Evolutionary conservation across 345 rosid species (phyloP), one percentile per base, ranked within the genome.

Genomic region (Euphorbia peplus): DNA sequence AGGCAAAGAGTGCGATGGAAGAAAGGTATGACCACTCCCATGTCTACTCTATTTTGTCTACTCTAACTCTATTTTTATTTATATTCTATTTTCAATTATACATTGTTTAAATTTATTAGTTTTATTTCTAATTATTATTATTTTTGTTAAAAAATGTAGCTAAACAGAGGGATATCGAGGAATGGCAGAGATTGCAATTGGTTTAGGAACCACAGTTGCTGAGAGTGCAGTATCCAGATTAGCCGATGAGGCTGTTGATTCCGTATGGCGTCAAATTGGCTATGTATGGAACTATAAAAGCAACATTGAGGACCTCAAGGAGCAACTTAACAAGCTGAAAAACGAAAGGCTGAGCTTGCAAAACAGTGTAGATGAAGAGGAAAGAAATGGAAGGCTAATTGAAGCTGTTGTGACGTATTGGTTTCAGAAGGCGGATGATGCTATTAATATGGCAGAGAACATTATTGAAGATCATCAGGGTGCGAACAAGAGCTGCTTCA

Each of bases 271-370:
- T 3, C 37, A 57, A 14, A 57, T 32, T 32, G 4, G 37, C 37
- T 32, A 32, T 32, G 37, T 32, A 6, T 32, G 37, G 19, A 28
- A 57, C 37, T 58, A 56, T 22, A 48, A 53, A 9, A 53, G 32
- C 72, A 74, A 66, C 32, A 4, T 75, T n/a, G 18, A 60, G 12
- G 53, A 54, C 19, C 68, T 78, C 9, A 70, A n/a, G 48, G 46
- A 44, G 5, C 24, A 53, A 52, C 15, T 76, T 3, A 37, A 60
- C 7, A 22, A 60, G 51, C 62, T 76, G 41, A 44, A 16, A 32
- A 13, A 51, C 25, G 64, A 42, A 15, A 62, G 42, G 22, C 24
- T 6, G 0, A 63, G 68, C 18, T 46, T 75, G 56, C 48, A 57
- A 6, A 42, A 63, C 15, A 4, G 14, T 0, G 70, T 76, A 10